Conservation (phyloP, 1,284 basidiomycete species). For the Fomitopsis palustris region DNA sequence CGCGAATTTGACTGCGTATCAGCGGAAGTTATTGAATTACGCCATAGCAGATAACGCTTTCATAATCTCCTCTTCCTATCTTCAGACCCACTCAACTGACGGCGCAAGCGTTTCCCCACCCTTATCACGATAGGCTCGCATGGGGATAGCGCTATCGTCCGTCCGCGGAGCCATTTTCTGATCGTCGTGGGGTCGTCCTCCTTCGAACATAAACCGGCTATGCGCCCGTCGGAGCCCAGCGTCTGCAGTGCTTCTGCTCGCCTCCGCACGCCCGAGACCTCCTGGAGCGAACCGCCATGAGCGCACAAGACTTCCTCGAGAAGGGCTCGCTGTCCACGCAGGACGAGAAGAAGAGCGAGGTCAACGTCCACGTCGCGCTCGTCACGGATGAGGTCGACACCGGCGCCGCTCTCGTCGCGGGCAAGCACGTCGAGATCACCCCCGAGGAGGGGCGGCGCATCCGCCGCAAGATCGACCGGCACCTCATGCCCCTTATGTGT, state of each 20-base stretch:
- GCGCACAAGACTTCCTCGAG: background rate
- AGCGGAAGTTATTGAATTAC: background rate
- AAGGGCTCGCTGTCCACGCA: constrained; percentile 13
- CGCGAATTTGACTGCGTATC: too few species aligned
- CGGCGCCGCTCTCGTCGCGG: constrained; percentile 49
- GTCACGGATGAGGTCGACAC: constrained; percentile 47
- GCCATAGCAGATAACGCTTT: background rate
- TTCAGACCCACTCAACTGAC: too few species aligned
- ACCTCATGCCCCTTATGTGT: constrained; percentile 70
- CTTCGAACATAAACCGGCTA: background rate
- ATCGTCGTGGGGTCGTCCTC: background rate
- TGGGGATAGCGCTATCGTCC: background rate
- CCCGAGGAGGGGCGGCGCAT: constrained; percentile 47
- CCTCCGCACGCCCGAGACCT: background rate
- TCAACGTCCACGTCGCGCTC: constrained; percentile 18
- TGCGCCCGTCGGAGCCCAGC: background rate
- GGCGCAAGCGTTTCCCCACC: background rate
- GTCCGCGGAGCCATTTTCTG: background rate
- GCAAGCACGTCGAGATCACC: constrained; percentile 39
- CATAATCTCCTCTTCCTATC: background rate
- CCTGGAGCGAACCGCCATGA: background rate
- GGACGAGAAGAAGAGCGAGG: constrained; percentile 22
- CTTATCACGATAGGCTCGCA: background rate
- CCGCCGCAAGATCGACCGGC: constrained; percentile 61
- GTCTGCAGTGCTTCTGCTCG: background rate